Base-by-base conservation (phyloP, 2,329 filamentous ascomycete species). In the Colletotrichum zoysiae region DNA sequence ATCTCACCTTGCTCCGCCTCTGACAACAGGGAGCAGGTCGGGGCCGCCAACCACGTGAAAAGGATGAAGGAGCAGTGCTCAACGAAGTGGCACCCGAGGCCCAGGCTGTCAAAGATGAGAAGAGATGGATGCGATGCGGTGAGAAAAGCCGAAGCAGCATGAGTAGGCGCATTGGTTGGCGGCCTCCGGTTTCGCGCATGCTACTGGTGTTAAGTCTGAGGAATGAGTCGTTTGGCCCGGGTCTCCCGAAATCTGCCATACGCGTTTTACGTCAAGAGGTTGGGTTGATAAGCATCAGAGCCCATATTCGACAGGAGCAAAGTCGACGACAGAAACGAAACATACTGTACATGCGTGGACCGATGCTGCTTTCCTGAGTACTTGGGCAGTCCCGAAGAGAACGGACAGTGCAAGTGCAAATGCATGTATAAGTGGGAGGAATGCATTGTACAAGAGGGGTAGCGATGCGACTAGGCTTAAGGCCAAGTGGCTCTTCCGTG, bases 401-500 rank as follows among this genome's bases (percentile, higher is more conserved):
- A 26, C 26, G 26, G 7, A 26, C 46, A 51, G 46, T 60, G 26
- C 23, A 26, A 26, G n/a, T 40, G 20, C 18, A 48, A 11, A 5
- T 48, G 8, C n/a, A 48, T 18, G 46, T 38, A 63, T 6, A 51
- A 5, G 14, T 26, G 9, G 16, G 12, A 11, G 65, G 4, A 16
- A 65, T 65, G 48, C 56, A 67, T 56, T 57, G 56, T 66, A 40
- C 5, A 38, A 48, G 18, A 18, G 40, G 62, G 48, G 40, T 40
- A 42, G 11, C 11, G 40, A 56, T 56, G 23, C n/a, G 38, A 60
- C 35, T 33, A 7, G 30, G 30, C 20, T 44, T 26, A 23, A 40
- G 48, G 50, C 48, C 14, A 18, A 44, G 35, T 59, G 67, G 46
- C 58, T 65, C 53, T 59, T 53, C 35, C 60, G 42, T 69, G 53